phyloP scores from a whole-genome alignment of 208 protist species.

The Ichthyophonus hoferi region DNA sequence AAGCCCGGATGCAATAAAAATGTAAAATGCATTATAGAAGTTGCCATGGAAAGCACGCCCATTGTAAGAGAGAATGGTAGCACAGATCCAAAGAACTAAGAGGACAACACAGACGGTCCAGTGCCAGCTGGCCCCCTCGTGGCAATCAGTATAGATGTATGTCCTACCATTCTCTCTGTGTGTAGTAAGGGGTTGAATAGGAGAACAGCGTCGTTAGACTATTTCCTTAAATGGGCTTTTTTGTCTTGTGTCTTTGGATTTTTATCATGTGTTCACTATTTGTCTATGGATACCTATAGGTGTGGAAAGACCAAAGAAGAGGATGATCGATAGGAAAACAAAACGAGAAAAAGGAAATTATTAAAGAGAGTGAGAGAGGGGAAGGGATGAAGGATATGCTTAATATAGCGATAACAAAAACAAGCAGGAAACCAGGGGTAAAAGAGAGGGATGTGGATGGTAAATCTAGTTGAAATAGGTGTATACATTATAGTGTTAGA shows the following conservation, averaged over 20 bases:
- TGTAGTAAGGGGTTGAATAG: background rate
- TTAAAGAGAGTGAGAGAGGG: no score
- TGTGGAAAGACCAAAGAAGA: no score
- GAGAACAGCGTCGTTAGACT: background rate
- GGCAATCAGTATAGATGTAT: background rate
- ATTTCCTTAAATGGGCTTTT: background rate
- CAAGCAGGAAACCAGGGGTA: background rate
- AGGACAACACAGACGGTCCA: background rate
- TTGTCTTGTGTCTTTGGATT: no score
- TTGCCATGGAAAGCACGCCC: background rate
- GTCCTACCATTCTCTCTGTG: background rate
- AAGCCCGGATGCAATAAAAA: background rate
- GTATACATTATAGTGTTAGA: background rate
- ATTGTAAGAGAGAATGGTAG: background rate
- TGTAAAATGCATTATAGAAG: background rate
- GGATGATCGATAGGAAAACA: background rate
- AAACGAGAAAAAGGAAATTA: background rate
- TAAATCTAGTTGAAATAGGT: background rate
- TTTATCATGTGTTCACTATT: no score
- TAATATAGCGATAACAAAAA: background rate
- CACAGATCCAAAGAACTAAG: background rate
- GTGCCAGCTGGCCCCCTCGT: background rate
- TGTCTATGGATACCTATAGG: no score
- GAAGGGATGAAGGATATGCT: no score
- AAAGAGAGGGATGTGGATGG: background rate